A percentile compares a stretch with the other conserved stretches of the same genome.
Evolutionary conservation across 2,329 filamentous ascomycete species (phyloP).

Genomic region (Taxawa tesnikishii): DNA sequence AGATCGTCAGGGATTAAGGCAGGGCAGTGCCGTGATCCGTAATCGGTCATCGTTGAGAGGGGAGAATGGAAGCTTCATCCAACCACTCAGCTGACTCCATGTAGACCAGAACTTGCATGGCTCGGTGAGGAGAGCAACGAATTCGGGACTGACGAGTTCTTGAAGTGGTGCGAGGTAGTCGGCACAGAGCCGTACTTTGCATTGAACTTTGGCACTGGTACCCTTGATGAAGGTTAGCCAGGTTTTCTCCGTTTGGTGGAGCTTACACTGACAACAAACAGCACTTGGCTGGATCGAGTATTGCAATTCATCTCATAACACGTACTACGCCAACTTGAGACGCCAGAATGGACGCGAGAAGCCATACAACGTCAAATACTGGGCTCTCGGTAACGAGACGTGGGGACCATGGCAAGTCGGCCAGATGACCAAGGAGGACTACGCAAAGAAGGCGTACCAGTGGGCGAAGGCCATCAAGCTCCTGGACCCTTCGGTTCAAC

Average conservation of each 20-base stretch:
- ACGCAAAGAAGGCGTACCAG: constrained; percentile 55
- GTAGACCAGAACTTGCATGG: constrained; percentile 66
- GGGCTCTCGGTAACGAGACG: constrained; percentile 68
- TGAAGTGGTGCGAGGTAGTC: constrained; percentile 64
- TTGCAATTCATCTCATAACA: constrained; percentile 67
- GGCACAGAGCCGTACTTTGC: constrained; percentile 68
- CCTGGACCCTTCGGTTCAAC: constrained; percentile 54
- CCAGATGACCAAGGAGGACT: constrained; percentile 57
- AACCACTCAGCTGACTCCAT: too few relatives aligned
- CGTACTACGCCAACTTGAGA: constrained; percentile 70
- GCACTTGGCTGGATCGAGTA: constrained; percentile 73
- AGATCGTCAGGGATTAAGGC: too few relatives aligned
- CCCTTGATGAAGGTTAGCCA: constrained; percentile 38
- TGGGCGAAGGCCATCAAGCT: constrained; percentile 62
- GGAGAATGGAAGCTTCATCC: too few relatives aligned
- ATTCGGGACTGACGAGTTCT: constrained; percentile 79
- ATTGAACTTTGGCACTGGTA: constrained; percentile 70
- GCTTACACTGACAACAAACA: too few relatives aligned
- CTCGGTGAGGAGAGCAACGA: constrained; percentile 62
- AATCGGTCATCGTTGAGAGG: too few relatives aligned
- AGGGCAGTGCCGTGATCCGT: too few relatives aligned
- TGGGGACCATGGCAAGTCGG: constrained; percentile 58
- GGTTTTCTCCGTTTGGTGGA: too few relatives aligned
- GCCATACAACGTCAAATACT: constrained; percentile 74
- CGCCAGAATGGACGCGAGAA: constrained; percentile 62